Evolutionary conservation across 2,329 filamentous ascomycete genomes (phyloP).

Genomic region (Myriangium duriaei): DNA sequence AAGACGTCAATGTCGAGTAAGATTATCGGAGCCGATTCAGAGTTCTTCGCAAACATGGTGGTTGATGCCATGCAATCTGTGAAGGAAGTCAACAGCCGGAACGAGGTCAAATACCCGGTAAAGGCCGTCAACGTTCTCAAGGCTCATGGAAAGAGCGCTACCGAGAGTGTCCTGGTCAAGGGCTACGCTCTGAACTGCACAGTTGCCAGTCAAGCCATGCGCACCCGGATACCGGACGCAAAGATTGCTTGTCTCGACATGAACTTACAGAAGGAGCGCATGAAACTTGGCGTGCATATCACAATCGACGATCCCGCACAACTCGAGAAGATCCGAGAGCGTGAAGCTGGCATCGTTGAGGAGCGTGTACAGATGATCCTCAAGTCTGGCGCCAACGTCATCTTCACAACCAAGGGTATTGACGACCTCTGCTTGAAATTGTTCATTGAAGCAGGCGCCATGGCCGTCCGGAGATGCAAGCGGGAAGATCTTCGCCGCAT

Average conservation of each 20-base stretch:
- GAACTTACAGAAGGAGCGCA: constrained; percentile 96
- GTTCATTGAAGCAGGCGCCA: constrained; percentile 87
- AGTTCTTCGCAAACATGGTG: constrained; percentile 95
- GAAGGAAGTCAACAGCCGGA: constrained; percentile 81
- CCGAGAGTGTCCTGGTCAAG: constrained; percentile 82
- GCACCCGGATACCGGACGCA: constrained; percentile 77
- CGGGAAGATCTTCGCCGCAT: constrained; percentile 96
- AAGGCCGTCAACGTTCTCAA: constrained; percentile 99
- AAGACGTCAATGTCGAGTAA: constrained; percentile 99
- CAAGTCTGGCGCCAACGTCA: constrained; percentile 90
- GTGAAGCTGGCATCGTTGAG: constrained; percentile 84
- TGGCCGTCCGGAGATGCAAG: constrained; percentile 93
- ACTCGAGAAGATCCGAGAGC: constrained; percentile 88
- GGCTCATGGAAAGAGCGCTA: constrained; percentile 85
- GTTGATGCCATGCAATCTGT: constrained; percentile 94
- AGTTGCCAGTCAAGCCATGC: constrained; percentile 96
- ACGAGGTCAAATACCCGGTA: constrained; percentile 90
- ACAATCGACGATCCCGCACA: constrained; percentile 96
- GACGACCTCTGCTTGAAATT: constrained; percentile 91
- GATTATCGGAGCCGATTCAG: constrained; percentile 89
- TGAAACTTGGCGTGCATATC: constrained; percentile 98
- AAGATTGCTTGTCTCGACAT: constrained; percentile 97
- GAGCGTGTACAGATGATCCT: constrained; percentile 95
- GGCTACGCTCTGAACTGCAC: constrained; percentile 98
- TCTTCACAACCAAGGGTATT: constrained; percentile 96